These are phyloP conservation scores for Botrytis deweyae DNA, from an alignment of 2,329 filamentous ascomycete genomes.

Conservation along the genomic window DNA sequence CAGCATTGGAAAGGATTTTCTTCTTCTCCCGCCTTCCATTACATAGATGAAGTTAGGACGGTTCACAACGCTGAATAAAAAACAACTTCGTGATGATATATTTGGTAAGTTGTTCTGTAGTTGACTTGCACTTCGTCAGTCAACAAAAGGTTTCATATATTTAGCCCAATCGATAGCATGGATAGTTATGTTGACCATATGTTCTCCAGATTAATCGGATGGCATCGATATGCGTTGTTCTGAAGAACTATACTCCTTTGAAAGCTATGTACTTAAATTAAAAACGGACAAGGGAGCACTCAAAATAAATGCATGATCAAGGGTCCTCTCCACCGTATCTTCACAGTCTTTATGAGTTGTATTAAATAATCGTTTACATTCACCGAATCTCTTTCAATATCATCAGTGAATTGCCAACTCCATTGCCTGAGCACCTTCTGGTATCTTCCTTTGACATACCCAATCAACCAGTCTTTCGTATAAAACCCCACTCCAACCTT, in stretches of 20 bases:
- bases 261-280: neutral
- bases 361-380: neutral
- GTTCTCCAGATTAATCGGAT: neutral
- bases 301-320: neutral
- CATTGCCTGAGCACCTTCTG: neutral
- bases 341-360: neutral
- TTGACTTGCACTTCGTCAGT: neutral
- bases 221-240: neutral
- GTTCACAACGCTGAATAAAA: neutral
- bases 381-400: neutral
- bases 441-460: neutral
- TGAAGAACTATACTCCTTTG: neutral
- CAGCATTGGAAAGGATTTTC: neutral
- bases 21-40: neutral
- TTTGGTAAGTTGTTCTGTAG: neutral
- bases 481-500: neutral
- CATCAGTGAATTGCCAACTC: neutral
- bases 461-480: neutral
- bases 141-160: neutral
- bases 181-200: neutral
- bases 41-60: neutral
- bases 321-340: neutral
- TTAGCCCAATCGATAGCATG: neutral
- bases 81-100: neutral
- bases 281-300: neutral